Conservation (phyloP, 2,329 filamentous ascomycete genomes). For the Xylariales sp. region DNA sequence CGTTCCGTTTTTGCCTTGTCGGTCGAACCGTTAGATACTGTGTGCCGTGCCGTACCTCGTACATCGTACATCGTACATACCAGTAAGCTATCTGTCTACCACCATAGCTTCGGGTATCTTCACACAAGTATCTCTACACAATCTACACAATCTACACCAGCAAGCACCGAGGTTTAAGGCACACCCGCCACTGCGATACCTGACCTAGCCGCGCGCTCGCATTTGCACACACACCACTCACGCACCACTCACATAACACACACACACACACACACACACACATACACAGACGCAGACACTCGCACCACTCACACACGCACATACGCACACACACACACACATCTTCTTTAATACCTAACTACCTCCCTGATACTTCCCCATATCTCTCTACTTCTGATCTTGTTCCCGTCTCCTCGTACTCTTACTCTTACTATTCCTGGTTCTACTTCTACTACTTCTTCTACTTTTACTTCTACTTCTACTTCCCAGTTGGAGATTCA, state of each 20-base stretch:
- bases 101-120: too few relatives aligned
- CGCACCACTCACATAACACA: not conserved
- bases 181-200: constrained; percentile 13
- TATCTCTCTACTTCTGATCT: constrained; percentile 10
- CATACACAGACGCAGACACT: not conserved
- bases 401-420: constrained; percentile 4
- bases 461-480: not conserved
- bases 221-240: not conserved
- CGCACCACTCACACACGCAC: not conserved
- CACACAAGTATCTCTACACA: too few relatives aligned
- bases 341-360: constrained; percentile 19
- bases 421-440: too few relatives aligned
- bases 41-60: not conserved
- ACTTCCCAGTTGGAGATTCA: constrained; percentile 1
- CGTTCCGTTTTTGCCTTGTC: constrained; percentile 12
- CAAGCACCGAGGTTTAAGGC: constrained; percentile 9
- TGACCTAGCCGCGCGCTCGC: constrained; percentile 21
- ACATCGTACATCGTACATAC: not conserved
- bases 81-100: too few relatives aligned
- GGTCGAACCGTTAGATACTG: constrained; percentile 11
- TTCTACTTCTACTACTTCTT: too few relatives aligned
- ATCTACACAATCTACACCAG: not conserved
- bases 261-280: constrained; percentile 8
- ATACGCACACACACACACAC: not conserved
- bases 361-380: constrained; percentile 22